Conservation (phyloP, 164 flowering plant species). For the Macadamia tetraphylla region DNA sequence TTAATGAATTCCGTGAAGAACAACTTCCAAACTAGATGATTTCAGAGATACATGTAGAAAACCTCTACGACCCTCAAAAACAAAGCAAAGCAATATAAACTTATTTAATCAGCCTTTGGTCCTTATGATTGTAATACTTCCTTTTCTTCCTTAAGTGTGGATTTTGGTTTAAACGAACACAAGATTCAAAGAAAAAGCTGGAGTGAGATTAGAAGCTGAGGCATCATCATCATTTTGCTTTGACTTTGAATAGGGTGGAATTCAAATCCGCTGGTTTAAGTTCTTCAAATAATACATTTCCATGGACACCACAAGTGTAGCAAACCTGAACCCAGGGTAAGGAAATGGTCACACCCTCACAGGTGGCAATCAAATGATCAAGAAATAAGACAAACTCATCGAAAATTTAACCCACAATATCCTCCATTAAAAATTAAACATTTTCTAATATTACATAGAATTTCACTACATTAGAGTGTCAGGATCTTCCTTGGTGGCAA, state of each 20-base stretch:
- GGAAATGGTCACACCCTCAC: no score
- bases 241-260: slow-evolving; percentile 60
- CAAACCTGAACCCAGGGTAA: no score
- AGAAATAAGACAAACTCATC: no score
- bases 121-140: slow-evolving; percentile 94
- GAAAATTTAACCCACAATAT: no score
- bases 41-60: background rate
- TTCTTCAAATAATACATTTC: slow-evolving; percentile 81
- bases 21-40: background rate
- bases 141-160: slow-evolving; percentile 91
- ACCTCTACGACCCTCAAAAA: background rate
- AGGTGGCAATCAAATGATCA: no score
- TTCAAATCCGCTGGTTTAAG: slow-evolving; percentile 72
- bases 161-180: slow-evolving; percentile 89
- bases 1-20: background rate
- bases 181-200: slow-evolving; percentile 94
- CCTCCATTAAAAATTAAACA: no score
- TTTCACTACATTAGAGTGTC: no score
- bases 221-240: slow-evolving; percentile 43
- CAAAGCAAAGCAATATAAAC: background rate
- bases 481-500: no score
- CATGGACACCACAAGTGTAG: slow-evolving; percentile 51
- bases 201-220: slow-evolving; percentile 49
- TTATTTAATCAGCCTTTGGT: slow-evolving; percentile 63
- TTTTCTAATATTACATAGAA: no score